Base-by-base conservation (phyloP, 2,329 filamentous ascomycete genomes). In the Trichothecium sympodiale region DNA sequence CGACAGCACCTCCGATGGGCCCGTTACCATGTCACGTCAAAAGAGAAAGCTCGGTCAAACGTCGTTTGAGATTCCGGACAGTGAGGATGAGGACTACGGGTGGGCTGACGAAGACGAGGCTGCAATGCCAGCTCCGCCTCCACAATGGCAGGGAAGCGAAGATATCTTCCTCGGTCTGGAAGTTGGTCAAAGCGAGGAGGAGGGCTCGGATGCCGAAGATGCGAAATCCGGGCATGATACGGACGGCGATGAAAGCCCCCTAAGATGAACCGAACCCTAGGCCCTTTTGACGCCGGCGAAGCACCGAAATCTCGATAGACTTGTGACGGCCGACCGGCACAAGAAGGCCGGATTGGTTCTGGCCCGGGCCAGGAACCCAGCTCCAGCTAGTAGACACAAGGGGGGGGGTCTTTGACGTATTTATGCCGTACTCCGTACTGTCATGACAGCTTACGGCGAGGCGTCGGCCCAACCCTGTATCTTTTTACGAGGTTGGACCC, bases 51-150 rank as follows among this genome's bases (percentile, higher is more conserved):
- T 81, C 36, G 56, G 47, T 20, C 70, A 80, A 31, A 70, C 76
- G 4, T 71, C 68, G 35, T 61, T 74, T 33, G 74, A 77, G 46
- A 63, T 77, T 31, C 65, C 71, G 3, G 74, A 77, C 41, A 80
- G 73, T 42, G 74, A 78, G 30, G 71, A 69, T 20, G 80, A 84
- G 43, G 75, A 83, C 47, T 84, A 83, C 48, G 80, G 78, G 12
- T 86, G 80, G 80, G 71, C 70, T 28, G 73, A 81, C 35, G 71
- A 75, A 31, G 76, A 80, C 46, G 77, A 80, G 38, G 69, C 71
- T 37, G 65, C 69, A 34, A 59, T 77, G 46, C 74, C 75, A 9
- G 61, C 59, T 4, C 69, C 69, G 55, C 74, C 74, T n/a, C 73
- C 74, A 8, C 75, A 80, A 51, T 79, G 74, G 73, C 75, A 80